Conservation (phyloP, 2,329 filamentous ascomycete genomes). For the Pestalotiopsis sp. region DNA sequence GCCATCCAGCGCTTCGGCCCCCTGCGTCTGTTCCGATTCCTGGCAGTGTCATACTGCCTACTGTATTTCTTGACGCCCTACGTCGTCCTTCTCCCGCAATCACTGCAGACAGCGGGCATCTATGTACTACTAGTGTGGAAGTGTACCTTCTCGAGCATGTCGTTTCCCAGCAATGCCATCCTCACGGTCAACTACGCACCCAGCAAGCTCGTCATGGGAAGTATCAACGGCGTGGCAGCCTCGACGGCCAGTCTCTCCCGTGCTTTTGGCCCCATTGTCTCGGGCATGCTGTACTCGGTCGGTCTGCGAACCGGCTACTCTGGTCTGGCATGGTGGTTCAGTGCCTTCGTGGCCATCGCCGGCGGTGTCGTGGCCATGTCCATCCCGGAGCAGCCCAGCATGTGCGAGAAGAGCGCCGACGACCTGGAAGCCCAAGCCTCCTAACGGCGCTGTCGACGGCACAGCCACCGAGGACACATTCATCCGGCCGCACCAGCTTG, state of each 20-base stretch:
- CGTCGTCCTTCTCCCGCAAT: slow-evolving; percentile 78
- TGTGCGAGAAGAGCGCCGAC: slow-evolving; percentile 39
- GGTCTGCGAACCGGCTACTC: slow-evolving; percentile 83
- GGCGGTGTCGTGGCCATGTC: slow-evolving; percentile 77
- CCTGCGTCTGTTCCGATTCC: slow-evolving; percentile 78
- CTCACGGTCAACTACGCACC: slow-evolving; percentile 88
- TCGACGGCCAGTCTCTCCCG: slow-evolving; percentile 89
- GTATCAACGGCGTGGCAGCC: slow-evolving; percentile 89
- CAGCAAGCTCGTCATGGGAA: slow-evolving; percentile 81
- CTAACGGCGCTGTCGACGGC: not conserved
- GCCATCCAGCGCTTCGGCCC: slow-evolving; percentile 77
- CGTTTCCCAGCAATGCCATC: slow-evolving; percentile 89
- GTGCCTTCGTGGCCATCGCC: slow-evolving; percentile 72
- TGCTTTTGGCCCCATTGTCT: slow-evolving; percentile 86
- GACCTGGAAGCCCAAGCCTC: slow-evolving; percentile 16
- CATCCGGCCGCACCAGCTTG: not conserved
- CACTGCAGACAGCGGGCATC: slow-evolving; percentile 72
- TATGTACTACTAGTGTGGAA: slow-evolving; percentile 85
- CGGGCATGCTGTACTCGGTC: slow-evolving; percentile 80
- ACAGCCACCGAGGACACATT: not conserved
- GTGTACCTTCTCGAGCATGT: slow-evolving; percentile 87
- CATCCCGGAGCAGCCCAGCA: slow-evolving; percentile 67
- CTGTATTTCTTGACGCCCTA: slow-evolving; percentile 90
- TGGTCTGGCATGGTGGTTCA: slow-evolving; percentile 92
- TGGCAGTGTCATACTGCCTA: slow-evolving; percentile 81